Base-by-base conservation (phyloP, 1,139 yeast species). In the Blastobotrys petasosporus region DNA sequence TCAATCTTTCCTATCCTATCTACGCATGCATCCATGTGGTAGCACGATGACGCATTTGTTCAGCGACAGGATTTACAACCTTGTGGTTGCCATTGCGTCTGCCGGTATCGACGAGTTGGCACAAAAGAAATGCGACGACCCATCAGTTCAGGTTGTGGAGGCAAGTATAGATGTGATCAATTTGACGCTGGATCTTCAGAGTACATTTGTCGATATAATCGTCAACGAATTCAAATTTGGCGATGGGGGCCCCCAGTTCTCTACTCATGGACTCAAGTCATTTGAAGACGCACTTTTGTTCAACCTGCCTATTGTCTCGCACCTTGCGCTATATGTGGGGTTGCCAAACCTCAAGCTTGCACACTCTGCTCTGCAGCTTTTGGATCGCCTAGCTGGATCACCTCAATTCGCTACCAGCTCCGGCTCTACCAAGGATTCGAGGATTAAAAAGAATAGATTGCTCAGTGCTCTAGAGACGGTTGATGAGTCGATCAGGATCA, bases 271-370 rank as follows among this genome's bases (percentile, higher is more conserved):
- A 0, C 62, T 79, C 6, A 65, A 73, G 35, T 77, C 82, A 4
- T 83, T 84, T 56, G 81, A 73, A 56, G 94, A 87, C 56, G 80
- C 88, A 0, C 65, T 88, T 9, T 66, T 85, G 23, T 80, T 82
- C 64, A 77, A 85, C 51, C 66, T 87, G 23, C 76, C 86, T 0
- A 66, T 85, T 8, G 73, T 88, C 13, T 85, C 85, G 0, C 83
- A 83, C 53, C 63, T 87, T 46, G 85, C 83, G 0, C 66, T 86
- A 20, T 85, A 84, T 57, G 78, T 83, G 49, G 87, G 94, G 1
- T 69, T 80, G 3, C 59, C 71, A 10, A 70, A 78, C 50, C 55
- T 66, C 4, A 58, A 64, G 0, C 66, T 86, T 20, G 82, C 92
- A 0, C 61, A 68, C 2, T 60, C 68, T 6, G 70, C 94, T 0